These are phyloP conservation scores for Leccinum variicolor DNA, from an alignment of 768 basidiomycete species.

Conservation along the genomic window DNA sequence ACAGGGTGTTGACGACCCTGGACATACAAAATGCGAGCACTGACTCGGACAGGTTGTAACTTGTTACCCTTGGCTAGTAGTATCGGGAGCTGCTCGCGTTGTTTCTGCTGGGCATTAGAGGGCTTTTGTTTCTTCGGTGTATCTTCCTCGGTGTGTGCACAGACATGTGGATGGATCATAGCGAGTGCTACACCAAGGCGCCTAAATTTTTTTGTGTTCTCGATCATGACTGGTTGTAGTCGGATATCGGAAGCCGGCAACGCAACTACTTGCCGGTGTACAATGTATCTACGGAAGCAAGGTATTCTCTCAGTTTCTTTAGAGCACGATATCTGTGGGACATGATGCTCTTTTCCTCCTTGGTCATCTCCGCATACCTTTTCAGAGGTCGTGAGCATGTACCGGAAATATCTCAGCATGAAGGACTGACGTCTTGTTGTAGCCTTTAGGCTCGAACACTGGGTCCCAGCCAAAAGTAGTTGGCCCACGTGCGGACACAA, in stretches of 20 bases:
- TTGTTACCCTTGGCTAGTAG: too few species aligned
- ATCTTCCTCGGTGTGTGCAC: conserved; percentile 24
- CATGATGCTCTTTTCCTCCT: conserved; percentile 58
- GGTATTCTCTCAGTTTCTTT: conserved; percentile 48
- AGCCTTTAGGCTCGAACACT: conserved; percentile 74
- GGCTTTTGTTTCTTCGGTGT: conserved; percentile 12
- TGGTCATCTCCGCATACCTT: conserved; percentile 69
- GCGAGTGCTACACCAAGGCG: not conserved
- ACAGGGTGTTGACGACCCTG: conserved; percentile 94
- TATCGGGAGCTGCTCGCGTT: too few species aligned
- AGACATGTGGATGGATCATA: conserved; percentile 13
- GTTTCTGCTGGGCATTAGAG: conserved; percentile 47
- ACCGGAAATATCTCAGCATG: not conserved
- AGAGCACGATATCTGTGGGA: conserved; percentile 67
- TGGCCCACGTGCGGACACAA: conserved; percentile 82
- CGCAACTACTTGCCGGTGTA: conserved; percentile 4
- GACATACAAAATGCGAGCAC: conserved; percentile 86
- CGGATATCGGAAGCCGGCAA: conserved; percentile 14
- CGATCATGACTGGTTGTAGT: too few species aligned
- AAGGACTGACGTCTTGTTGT: conserved; percentile 66
- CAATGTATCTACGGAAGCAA: conserved; percentile 19
- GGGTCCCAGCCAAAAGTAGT: conserved; percentile 89
- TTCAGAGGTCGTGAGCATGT: not conserved
- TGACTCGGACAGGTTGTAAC: too few species aligned
- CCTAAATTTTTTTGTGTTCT: not conserved